These are phyloP conservation scores for Penicillium samsonianum DNA, from an alignment of 495 filamentous ascomycete species.

Conservation along the genomic window DNA sequence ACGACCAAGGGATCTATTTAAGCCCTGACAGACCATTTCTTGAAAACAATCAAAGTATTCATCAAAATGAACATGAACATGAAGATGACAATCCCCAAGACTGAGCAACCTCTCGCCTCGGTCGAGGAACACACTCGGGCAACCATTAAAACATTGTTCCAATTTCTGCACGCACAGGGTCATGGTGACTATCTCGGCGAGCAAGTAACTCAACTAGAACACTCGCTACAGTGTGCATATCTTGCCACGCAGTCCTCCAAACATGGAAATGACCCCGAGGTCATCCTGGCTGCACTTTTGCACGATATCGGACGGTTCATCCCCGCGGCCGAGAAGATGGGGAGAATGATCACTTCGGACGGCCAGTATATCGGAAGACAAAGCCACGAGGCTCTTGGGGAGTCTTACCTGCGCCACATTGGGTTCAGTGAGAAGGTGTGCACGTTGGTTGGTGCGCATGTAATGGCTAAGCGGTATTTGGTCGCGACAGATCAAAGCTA, in stretches of 20 bases:
- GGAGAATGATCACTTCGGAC: constrained; percentile 22
- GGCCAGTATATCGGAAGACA: constrained; percentile 37
- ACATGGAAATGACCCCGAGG: constrained; percentile 32
- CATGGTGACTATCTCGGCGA: constrained; percentile 40
- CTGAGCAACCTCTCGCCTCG: constrained; percentile 1
- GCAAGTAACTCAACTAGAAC: constrained; percentile 43
- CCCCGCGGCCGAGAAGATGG: constrained; percentile 32
- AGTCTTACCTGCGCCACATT: constrained; percentile 36
- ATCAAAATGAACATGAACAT: constrained; percentile 20
- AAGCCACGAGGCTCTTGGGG: constrained; percentile 43
- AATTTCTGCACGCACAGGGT: constrained; percentile 28
- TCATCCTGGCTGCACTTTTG: constrained; percentile 40
- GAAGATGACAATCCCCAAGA: constrained; percentile 9
- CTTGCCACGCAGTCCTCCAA: constrained; percentile 28
- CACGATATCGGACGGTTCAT: constrained; percentile 49
- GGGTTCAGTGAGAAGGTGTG: constrained; percentile 43
- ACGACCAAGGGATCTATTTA: not conserved
- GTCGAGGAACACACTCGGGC: constrained; percentile 15
- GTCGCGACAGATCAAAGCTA: constrained; percentile 41
- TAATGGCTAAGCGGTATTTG: constrained; percentile 46
- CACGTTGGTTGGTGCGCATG: constrained; percentile 42
- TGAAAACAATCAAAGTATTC: not conserved
- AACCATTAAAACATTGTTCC: constrained; percentile 27
- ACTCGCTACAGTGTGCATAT: constrained; percentile 46
- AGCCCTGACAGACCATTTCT: not conserved